phyloP scores from a whole-genome alignment of 305 asterid genomes.

The Solanum hybrid region DNA sequence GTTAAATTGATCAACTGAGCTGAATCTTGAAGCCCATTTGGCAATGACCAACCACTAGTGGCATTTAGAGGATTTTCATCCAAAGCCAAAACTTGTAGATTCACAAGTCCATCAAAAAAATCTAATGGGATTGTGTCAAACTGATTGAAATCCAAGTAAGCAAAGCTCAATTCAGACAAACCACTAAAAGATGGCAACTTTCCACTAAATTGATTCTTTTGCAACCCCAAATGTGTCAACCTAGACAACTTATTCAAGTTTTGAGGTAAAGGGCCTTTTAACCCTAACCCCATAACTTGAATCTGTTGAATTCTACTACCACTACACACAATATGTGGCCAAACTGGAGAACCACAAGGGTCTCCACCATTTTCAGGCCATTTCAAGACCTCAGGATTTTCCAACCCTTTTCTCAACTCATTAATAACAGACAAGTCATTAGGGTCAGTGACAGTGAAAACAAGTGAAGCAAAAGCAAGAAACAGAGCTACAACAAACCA shows the following conservation, averaged over 20 bases:
- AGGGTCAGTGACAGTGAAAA: conserved; percentile 47
- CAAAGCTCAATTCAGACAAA: conserved; percentile 48
- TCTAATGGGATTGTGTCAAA: conserved; percentile 70
- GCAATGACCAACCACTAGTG: conserved; percentile 59
- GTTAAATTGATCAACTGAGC: conserved; percentile 66
- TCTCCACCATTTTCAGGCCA: conserved; percentile 68
- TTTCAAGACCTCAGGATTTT: conserved; percentile 60
- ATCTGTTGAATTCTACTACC: conserved; percentile 60
- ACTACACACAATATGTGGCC: conserved; percentile 62
- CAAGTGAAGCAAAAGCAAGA: conserved; percentile 28
- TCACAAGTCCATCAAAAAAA: conserved; percentile 65
- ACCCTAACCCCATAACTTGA: conserved; percentile 66
- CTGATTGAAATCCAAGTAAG: conserved; percentile 67
- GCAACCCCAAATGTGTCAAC: conserved; percentile 61
- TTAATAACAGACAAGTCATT: conserved; percentile 55
- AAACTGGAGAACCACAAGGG: conserved; percentile 80
- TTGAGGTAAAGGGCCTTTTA: conserved; percentile 67
- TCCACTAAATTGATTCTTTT: conserved; percentile 59
- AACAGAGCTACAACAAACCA: conserved; percentile 16
- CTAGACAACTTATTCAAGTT: conserved; percentile 52
- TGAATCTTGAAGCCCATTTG: conserved; percentile 48
- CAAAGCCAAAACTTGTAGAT: conserved; percentile 72
- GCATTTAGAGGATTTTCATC: conserved; percentile 64
- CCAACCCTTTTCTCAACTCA: conserved; percentile 49
- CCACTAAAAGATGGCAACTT: conserved; percentile 72